These are phyloP conservation scores for Trifolium pratense DNA, from an alignment of 306 rosid species.

Conservation along the genomic window DNA sequence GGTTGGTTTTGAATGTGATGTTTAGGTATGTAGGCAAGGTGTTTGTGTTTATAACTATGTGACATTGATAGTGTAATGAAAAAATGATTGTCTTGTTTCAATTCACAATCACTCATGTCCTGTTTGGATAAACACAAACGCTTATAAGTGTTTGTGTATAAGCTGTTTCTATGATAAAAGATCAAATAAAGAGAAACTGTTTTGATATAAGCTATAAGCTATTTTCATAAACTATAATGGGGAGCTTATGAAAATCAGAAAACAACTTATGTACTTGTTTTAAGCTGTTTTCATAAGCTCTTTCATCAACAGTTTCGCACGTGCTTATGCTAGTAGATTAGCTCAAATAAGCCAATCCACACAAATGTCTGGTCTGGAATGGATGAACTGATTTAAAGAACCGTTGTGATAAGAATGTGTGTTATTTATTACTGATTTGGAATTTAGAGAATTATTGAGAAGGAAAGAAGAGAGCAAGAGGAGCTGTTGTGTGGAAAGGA, in stretches of 20 bases:
- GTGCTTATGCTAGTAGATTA: neutral
- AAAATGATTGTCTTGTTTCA: neutral
- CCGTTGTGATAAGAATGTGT: neutral
- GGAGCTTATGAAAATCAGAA: neutral
- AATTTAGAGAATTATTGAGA: too few relatives aligned
- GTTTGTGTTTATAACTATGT: constrained; percentile 35
- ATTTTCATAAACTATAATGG: neutral
- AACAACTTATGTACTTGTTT: neutral
- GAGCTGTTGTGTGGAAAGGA: neutral
- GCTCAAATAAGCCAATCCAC: neutral
- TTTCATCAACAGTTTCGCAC: neutral
- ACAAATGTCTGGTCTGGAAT: neutral
- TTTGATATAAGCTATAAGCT: neutral
- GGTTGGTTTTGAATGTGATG: neutral
- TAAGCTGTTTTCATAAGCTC: neutral
- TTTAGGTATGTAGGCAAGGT: constrained; percentile 30
- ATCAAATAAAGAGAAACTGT: too few relatives aligned
- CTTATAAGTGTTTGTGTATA: neutral
- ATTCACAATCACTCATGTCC: neutral
- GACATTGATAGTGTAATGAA: neutral
- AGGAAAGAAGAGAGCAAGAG: too few relatives aligned
- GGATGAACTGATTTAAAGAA: neutral
- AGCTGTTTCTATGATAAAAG: neutral
- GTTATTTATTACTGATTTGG: neutral
- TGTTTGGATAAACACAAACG: neutral